Evolutionary conservation across 2,329 filamentous ascomycete genomes (phyloP).

Genomic region (Coniochaeta sp.): DNA sequence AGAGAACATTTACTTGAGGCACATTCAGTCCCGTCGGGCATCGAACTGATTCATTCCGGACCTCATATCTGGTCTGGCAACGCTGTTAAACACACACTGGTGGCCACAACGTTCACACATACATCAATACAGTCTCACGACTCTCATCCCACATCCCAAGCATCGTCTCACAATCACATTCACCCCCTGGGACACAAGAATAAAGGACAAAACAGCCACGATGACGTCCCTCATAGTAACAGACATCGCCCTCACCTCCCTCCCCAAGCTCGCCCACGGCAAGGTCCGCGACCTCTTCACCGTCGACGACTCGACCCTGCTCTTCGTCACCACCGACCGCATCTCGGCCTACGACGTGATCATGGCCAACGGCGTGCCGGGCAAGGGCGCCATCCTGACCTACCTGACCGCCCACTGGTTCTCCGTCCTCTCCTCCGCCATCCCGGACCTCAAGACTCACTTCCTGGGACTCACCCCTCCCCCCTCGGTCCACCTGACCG

Average conservation of each 20-base stretch:
- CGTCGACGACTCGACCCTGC: conserved; percentile 18
- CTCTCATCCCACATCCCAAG: neutral
- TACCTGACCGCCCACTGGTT: conserved; percentile 46
- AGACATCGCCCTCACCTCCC: conserved; percentile 19
- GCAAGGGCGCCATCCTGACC: conserved; percentile 46
- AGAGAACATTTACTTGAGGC: too few relatives aligned
- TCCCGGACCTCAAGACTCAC: conserved; percentile 44
- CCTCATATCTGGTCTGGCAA: too few relatives aligned
- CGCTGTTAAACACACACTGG: too few relatives aligned
- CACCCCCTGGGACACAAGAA: neutral
- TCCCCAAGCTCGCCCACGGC: conserved; percentile 21
- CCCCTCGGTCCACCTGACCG: conserved; percentile 17
- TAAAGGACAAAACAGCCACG: neutral
- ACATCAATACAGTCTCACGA: too few relatives aligned
- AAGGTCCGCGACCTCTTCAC: conserved; percentile 21
- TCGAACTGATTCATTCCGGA: too few relatives aligned
- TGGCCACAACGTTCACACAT: too few relatives aligned
- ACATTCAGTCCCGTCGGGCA: too few relatives aligned
- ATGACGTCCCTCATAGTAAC: conserved; percentile 16
- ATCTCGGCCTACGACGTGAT: conserved; percentile 89
- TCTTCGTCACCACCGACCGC: conserved; percentile 49
- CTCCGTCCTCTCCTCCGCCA: conserved; percentile 31
- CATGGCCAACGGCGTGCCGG: conserved; percentile 45
- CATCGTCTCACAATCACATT: neutral
- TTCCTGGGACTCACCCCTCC: conserved; percentile 38